phyloP scores from a whole-genome alignment of 148 eudicot species.

The Chenopodium suecicum region DNA sequence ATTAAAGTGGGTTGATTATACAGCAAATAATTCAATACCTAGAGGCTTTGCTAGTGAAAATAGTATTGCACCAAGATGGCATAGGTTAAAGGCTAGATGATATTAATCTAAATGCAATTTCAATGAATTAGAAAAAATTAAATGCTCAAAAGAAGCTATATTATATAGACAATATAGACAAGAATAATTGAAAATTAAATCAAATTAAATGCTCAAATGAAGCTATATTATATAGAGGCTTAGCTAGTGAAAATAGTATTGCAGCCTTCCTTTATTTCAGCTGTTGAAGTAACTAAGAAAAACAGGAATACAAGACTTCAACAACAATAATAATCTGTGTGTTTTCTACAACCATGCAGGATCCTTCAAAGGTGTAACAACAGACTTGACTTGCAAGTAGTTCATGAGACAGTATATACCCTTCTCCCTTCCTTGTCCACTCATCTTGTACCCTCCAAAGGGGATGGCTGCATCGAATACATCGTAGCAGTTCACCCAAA shows the following conservation, averaged over 20 bases:
- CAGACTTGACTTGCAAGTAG: slow-evolving; percentile 68
- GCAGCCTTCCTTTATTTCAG: background rate
- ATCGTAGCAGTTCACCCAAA: slow-evolving; percentile 65
- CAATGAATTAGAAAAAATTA: background rate
- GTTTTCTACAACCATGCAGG: slow-evolving; percentile 51
- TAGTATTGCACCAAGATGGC: no score
- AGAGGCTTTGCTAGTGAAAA: no score
- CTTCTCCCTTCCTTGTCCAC: slow-evolving; percentile 66
- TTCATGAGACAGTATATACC: slow-evolving; percentile 50
- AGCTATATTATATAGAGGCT: no score
- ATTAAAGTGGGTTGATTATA: no score
- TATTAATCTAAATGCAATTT: background rate
- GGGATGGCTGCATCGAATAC: slow-evolving; percentile 60
- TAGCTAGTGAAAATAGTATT: no score
- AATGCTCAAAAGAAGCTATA: background rate
- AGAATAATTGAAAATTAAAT: background rate
- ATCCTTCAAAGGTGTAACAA: slow-evolving; percentile 55
- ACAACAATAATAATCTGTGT: background rate
- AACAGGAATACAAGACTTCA: background rate
- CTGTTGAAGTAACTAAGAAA: background rate
- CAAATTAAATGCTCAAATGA: no score
- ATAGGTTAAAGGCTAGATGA: background rate
- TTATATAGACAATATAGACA: background rate
- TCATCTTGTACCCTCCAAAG: slow-evolving; percentile 73
- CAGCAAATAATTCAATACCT: no score